Conservation (phyloP, 2,329 filamentous ascomycete species). For the Mycocentrospora acerina region DNA sequence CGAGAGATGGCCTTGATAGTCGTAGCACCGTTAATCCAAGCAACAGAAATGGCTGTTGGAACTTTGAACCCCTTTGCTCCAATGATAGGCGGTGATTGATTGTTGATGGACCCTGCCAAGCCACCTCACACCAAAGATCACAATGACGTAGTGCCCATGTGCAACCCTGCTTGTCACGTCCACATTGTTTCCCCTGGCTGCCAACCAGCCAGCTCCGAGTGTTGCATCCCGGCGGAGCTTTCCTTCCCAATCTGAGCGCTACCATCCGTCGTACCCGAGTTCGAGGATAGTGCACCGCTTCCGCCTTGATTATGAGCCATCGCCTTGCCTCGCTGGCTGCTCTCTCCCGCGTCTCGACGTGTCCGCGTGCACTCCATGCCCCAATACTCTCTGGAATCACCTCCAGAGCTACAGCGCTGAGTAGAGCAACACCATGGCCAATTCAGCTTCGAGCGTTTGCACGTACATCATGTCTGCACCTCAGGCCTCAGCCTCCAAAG, state of each 20-base stretch:
- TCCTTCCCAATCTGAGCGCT: conserved; percentile 1
- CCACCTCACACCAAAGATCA: conserved; percentile 3
- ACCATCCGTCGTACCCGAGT: conserved; percentile 14
- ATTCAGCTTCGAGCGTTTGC: conserved; percentile 17
- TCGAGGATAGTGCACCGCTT: conserved; percentile 3
- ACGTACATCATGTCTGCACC: conserved; percentile 5
- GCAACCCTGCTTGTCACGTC: conserved; percentile 18
- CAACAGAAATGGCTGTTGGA: too few relatives aligned
- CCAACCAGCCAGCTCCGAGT: not conserved
- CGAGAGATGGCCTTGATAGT: too few relatives aligned
- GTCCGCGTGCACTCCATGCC: conserved; percentile 13
- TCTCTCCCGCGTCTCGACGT: conserved; percentile 17
- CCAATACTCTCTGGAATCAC: conserved; percentile 5
- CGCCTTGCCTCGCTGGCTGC: conserved; percentile 27
- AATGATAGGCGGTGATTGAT: too few relatives aligned
- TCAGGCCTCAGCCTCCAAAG: conserved; percentile 12
- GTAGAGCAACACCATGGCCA: not conserved
- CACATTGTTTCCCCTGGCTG: conserved; percentile 10
- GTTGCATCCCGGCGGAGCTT: not conserved
- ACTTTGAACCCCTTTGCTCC: too few relatives aligned
- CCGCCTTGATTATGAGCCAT: conserved; percentile 30
- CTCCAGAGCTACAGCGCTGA: conserved; percentile 2
- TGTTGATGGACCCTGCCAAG: not conserved
- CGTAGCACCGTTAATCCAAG: too few relatives aligned
- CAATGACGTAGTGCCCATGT: conserved; percentile 16